A percentile compares a stretch with the other conserved stretches of the same genome.
phyloP scores from a whole-genome alignment of 192 early-diverging fungal species.

The Coemansia sp. region DNA sequence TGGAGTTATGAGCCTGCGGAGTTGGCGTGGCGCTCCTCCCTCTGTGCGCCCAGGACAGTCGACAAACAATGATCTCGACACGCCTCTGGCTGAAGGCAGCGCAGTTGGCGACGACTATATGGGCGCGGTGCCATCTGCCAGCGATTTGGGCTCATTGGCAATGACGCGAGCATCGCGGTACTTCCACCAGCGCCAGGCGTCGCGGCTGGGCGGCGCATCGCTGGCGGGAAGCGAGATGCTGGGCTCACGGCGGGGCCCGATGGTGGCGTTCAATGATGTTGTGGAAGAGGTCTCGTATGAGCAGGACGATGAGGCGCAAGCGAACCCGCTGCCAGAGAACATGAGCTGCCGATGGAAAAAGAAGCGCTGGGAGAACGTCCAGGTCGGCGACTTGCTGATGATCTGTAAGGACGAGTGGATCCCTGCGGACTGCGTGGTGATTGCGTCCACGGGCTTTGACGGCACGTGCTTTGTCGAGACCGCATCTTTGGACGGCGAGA shows the following conservation, averaged over 20 bases:
- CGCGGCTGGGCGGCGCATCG: neutral
- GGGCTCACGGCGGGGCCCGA: constrained; percentile 6
- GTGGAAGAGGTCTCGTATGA: constrained; percentile 25
- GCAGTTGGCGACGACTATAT: neutral
- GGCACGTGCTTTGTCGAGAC: constrained; percentile 86
- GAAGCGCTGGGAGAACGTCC: constrained; percentile 60
- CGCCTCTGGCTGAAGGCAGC: neutral
- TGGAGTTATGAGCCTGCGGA: constrained; percentile 45
- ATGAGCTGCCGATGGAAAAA: constrained; percentile 55
- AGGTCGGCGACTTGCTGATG: constrained; percentile 75
- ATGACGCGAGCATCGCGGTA: too few relatives aligned
- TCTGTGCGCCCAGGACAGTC: neutral
- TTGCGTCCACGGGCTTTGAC: constrained; percentile 67
- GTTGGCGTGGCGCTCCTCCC: constrained; percentile 30
- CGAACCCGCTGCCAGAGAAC: constrained; percentile 37
- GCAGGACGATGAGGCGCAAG: constrained; percentile 2
- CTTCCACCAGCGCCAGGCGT: too few relatives aligned
- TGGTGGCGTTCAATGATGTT: constrained; percentile 40
- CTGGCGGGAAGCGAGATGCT: neutral
- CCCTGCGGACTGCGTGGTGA: constrained; percentile 75
- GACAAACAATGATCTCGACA: neutral
- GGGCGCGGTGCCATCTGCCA: too few relatives aligned
- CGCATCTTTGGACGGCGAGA: constrained; percentile 83
- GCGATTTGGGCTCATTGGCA: too few relatives aligned
- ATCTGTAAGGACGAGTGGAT: constrained; percentile 78